phyloP scores from a whole-genome alignment of 2,329 filamentous ascomycete species.

The Phialocephala sp. region DNA sequence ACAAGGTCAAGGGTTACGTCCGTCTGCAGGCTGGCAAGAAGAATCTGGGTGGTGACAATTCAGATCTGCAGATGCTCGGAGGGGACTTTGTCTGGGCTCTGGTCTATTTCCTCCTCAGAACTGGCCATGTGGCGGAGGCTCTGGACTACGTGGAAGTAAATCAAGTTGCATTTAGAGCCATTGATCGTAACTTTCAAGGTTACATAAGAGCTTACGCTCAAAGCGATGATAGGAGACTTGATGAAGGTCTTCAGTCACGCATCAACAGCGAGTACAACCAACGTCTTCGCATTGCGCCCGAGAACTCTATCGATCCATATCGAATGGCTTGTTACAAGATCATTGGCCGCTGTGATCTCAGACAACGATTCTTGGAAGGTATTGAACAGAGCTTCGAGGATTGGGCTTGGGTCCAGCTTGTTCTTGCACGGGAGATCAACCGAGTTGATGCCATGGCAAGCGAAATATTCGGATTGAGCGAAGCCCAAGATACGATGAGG shows the following conservation, averaged over 20 bases:
- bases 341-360: constrained; percentile 78
- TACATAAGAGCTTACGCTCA: constrained; percentile 87
- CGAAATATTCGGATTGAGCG: constrained; percentile 67
- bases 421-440: constrained; percentile 69
- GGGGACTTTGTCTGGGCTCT: constrained; percentile 93
- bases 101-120: constrained; percentile 88
- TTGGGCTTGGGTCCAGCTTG: constrained; percentile 76
- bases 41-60: constrained; percentile 81
- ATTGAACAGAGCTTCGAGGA: constrained; percentile 66
- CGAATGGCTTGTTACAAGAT: constrained; percentile 98
- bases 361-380: constrained; percentile 66
- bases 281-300: constrained; percentile 80
- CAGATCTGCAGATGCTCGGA: constrained; percentile 78
- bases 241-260: constrained; percentile 79
- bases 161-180: constrained; percentile 80
- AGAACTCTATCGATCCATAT: constrained; percentile 90
- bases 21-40: constrained; percentile 79
- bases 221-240: constrained; percentile 77
- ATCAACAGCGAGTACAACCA: constrained; percentile 92
- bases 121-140: constrained; percentile 83
- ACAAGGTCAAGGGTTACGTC: constrained; percentile 92
- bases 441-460: constrained; percentile 67
- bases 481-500: constrained; percentile 78
- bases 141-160: constrained; percentile 84
- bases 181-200: constrained; percentile 87